Base-by-base conservation (phyloP, 345 rosid genomes). In the Camelina hispida region DNA sequence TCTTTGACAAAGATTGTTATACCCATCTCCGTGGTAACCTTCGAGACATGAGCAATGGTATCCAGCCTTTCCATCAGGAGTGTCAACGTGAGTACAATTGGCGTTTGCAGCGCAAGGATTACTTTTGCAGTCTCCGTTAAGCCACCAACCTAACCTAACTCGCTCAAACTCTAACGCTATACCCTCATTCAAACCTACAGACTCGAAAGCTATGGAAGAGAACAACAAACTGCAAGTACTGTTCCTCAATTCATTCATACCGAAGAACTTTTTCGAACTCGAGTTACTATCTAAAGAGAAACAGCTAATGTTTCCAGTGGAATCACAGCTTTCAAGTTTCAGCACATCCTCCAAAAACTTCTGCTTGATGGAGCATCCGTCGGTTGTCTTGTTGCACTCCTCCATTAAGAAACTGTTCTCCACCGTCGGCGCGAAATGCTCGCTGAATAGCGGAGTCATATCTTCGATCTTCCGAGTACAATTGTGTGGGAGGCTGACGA, bases 81-180 rank as follows among this genome's bases (percentile, higher is more conserved):
- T 68, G 11, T 1, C 30, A 40, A 86, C 80, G 0, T 0, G 0
- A 12, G 0, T 16, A 44, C 89, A 81, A 0, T n/a, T 30, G 4
- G 89, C 92, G 10, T 84, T 60, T 2, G 0, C 7, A 9, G 71
- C 32, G 53, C 97, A 95, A 35, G 51, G n/a, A 43, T 59, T 7
- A 32, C 40, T 16, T 4, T 1, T 8, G 54, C 87, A 85, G 1
- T 1, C 2, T 28, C 88, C 84, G n/a, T 66, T 30, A 15, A 89
- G 48, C 97, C 99, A 88, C 99, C 97, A 95, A n/a, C 72, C 84
- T 69, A 95, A 66, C 79, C 79, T 78, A 30, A 85, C 65, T 56
- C 80, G 74, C 73, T 81, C 85, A 62, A 87, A 80, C 84, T 87
- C 86, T 38, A 92, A 35, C 18, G 82, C 83, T 7, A 76, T 66